Evolutionary conservation across 768 basidiomycete species (phyloP), one percentile per base, ranked within the genome.

Genomic region (Mycena indigotica): DNA sequence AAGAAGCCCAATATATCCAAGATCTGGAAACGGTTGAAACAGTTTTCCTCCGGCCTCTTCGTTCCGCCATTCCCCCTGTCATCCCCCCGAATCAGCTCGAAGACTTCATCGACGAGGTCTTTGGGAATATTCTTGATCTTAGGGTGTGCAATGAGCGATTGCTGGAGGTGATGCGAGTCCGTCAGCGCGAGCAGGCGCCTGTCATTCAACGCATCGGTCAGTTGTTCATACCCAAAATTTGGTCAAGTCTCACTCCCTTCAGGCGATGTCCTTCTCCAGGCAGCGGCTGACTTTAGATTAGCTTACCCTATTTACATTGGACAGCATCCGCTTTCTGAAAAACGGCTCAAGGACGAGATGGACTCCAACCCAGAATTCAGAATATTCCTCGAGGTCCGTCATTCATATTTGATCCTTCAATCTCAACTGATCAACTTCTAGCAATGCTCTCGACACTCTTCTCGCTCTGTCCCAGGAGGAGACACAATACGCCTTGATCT

Each of bases 281-380:
- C 91, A 5, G 95, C 94, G 0, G 84, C 90, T 5, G 91, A 95
- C 65, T 97, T 97, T 75, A 81, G 91, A 41, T 76, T 86, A 32
- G 87, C 88, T 3, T 98, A 98, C 68, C 91, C 93, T 2, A 81
- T 81, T 5, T 97, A 95, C 65, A 82, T 93, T 32, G 92, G 91
- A 1, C 87, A 91, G 70, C 80, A 93, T 44, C 93, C 92, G 1
- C 73, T 87, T 5, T 94, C 93, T 1, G 94, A 95, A 73, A 91
- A 89, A 73, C 75, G 89, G 56, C 73, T 98, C 67, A 92, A 91
- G 69, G 91, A 95, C 26, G 96, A 97, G 75, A 73, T 85, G 29
- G 92, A 94, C 45, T 74, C 72, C 28, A 98, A 97, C 68, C 75
- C 86, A 1, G 85, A 89, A 54, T 91, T 98, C 68, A 79, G 88